Conservation (phyloP, 2,329 filamentous ascomycete species). For the Knufia petricola region DNA sequence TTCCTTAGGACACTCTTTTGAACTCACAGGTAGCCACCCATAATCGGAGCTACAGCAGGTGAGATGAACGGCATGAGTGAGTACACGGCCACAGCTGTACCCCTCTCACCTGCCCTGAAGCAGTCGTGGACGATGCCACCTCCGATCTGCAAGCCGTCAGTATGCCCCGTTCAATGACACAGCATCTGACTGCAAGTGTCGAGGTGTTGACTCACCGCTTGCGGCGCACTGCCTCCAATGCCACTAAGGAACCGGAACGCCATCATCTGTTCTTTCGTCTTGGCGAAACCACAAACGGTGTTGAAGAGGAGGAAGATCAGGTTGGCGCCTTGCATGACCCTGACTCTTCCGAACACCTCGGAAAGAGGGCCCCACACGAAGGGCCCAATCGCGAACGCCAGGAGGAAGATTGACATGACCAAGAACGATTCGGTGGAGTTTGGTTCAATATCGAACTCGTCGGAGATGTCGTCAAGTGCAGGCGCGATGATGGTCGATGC, state of each 20-base stretch:
- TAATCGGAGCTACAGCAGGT: conserved; percentile 48
- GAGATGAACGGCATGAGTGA: conserved; percentile 47
- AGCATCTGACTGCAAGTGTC: too few species aligned
- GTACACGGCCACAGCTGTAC: conserved; percentile 46
- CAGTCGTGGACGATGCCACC: conserved; percentile 35
- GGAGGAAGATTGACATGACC: conserved; percentile 38
- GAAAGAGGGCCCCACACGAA: conserved; percentile 35
- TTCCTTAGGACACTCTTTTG: conserved; percentile 37
- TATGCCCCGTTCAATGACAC: too few species aligned
- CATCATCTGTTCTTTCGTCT: conserved; percentile 36
- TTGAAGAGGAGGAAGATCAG: conserved; percentile 40
- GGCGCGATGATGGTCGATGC: conserved; percentile 44
- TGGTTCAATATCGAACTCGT: conserved; percentile 35
- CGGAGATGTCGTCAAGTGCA: conserved; percentile 36
- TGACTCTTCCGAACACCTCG: conserved; percentile 37
- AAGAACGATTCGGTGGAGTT: conserved; percentile 24
- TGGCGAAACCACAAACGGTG: conserved; percentile 40
- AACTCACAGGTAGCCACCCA: conserved; percentile 43
- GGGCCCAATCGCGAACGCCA: conserved; percentile 37
- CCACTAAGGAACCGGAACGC: conserved; percentile 40
- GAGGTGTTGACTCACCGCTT: conserved; percentile 26
- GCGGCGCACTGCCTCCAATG: conserved; percentile 38
- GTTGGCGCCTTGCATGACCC: conserved; percentile 36
- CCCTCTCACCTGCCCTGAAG: conserved; percentile 44
- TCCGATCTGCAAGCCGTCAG: conserved; percentile 17